Evolutionary conservation across 768 basidiomycete species (phyloP), one percentile per base, ranked within the genome.

Genomic region (Suillus tomentosus): DNA sequence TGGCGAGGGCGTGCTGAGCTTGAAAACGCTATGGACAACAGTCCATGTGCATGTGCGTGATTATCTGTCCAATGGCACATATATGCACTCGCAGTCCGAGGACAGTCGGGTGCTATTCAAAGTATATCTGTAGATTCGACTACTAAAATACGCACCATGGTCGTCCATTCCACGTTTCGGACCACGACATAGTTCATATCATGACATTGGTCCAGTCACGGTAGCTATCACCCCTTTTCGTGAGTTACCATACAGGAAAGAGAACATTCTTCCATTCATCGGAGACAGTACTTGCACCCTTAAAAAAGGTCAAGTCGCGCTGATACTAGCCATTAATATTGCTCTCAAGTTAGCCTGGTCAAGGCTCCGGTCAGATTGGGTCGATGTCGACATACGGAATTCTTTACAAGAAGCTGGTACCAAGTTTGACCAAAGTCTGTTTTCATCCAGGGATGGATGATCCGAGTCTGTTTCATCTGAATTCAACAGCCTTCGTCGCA

Each of bases 391-490:
- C 37, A 15, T n/a, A 11, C 55, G 14, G 11, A 22, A 22, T 22
- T 39, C 55, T 56, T 37, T 4, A 40, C 15, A 40, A 39, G 56
- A 57, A 57, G 56, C 55, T 39, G 22, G 15, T 53, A 10, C 56
- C 22, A 37, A 56, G 55, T 22, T 37, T 56, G n/a, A 56, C n/a
- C 56, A 37, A 40, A 57, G 37, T 24, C 14, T 15, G 4, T 39
- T 3, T 56, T 36, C 36, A 37, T 14, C 54, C 36, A 36, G 19
- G 10, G n/a, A 45, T 19, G 17, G 6, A 42, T 42, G 5, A 5
- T 14, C 4, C 15, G 40, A 42, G n/a, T 34, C 53, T 54, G 53
- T 11, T 19, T 36, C 53, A n/a, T 54, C 19, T 19, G 31, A 10
- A 53, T 53, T n/a, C 47, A 47, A n/a, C 45, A 3, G 17, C 27